phyloP scores from a whole-genome alignment of 208 protist genomes.

The Kentomonas sorsogonicus region DNA sequence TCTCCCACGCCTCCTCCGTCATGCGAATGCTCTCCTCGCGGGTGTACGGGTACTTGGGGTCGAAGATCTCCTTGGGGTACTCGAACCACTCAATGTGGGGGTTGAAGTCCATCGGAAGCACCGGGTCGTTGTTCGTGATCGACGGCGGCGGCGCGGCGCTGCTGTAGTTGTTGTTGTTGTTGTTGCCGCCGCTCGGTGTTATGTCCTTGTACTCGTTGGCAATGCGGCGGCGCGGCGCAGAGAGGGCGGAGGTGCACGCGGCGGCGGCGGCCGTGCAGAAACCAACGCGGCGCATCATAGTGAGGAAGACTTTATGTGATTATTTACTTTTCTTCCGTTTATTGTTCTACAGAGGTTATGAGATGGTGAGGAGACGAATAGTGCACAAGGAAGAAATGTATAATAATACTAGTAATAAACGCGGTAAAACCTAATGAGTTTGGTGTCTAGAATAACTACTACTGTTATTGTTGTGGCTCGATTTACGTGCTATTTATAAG shows the following conservation, averaged over 20 bases:
- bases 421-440: too few species aligned
- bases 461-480: too few species aligned
- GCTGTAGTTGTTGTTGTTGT: constrained; percentile 15
- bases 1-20: constrained; percentile 86
- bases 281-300: constrained; percentile 6
- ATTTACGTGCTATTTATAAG: too few species aligned
- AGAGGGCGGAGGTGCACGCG: neutral
- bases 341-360: too few species aligned
- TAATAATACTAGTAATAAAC: too few species aligned
- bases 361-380: too few species aligned
- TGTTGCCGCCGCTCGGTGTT: neutral
- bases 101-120: constrained; percentile 89
- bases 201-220: constrained; percentile 61
- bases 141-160: constrained; percentile 51
- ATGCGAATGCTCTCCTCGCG: constrained; percentile 87
- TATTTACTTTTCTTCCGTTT: too few species aligned
- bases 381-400: too few species aligned
- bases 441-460: too few species aligned
- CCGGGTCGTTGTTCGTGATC: constrained; percentile 71
- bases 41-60: constrained; percentile 87
- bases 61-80: constrained; percentile 87
- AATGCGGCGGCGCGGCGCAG: constrained; percentile 18
- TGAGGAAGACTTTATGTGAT: too few species aligned
- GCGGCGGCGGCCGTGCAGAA: neutral
- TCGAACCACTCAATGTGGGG: constrained; percentile 91